Evolutionary conservation across 1,139 yeast species (phyloP).

Genomic region (Pneumocystis carinii): DNA sequence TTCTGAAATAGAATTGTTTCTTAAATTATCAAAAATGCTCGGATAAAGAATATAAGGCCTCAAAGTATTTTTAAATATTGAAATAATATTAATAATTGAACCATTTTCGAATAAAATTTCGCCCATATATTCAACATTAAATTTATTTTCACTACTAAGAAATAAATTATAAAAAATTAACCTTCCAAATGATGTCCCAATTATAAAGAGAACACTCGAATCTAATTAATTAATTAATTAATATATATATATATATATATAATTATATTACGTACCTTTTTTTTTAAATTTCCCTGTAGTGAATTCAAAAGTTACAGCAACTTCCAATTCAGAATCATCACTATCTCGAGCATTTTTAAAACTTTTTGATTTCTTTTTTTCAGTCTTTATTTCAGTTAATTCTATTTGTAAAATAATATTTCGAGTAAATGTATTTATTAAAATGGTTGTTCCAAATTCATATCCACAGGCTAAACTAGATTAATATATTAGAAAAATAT

Average conservation of each 20-base stretch:
- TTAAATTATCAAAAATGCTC: background rate
- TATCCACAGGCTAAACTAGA: constrained; percentile 50
- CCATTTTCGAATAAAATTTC: background rate
- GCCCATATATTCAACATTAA: constrained; percentile 28
- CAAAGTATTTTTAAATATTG: background rate
- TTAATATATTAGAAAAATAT: background rate
- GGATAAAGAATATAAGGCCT: background rate
- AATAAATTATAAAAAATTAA: constrained; percentile 49
- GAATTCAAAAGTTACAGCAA: background rate
- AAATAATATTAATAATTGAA: background rate
- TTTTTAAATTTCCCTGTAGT: background rate
- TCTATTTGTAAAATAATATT: constrained; percentile 51
- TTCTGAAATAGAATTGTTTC: background rate
- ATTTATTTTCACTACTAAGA: constrained; percentile 60
- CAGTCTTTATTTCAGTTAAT: constrained; percentile 9
- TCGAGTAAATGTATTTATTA: constrained; percentile 77
- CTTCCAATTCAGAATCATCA: constrained; percentile 35
- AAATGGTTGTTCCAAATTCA: constrained; percentile 54
- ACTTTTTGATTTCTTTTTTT: constrained; percentile 4
- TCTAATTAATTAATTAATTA: constrained; percentile 2
- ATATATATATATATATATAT: background rate
- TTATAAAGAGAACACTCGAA: constrained; percentile 54
- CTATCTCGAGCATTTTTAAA: constrained; percentile 44
- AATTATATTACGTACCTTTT: background rate
- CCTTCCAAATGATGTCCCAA: constrained; percentile 74